Percentiles rank a stretch among this genome's conserved stretches.
Conservation (phyloP, 2,329 filamentous ascomycete genomes). For the Triangularia verruculosa region DNA sequence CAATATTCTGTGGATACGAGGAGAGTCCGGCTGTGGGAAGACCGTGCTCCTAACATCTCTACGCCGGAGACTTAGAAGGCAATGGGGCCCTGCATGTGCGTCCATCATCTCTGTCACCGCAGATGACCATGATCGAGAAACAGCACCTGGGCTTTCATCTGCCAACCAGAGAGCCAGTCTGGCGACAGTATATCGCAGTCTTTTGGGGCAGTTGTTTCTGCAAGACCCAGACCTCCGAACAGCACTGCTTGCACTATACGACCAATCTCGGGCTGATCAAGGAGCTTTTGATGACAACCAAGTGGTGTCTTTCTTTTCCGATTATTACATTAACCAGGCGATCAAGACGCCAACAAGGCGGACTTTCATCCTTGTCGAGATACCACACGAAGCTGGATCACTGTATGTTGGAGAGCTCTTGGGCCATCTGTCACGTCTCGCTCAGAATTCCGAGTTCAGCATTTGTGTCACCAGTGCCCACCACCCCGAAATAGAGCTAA, state of each 20-base stretch:
- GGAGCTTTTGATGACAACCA: slow-evolving; percentile 29
- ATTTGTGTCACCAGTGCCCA: slow-evolving; percentile 32
- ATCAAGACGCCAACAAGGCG: slow-evolving; percentile 29
- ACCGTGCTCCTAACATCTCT: slow-evolving; percentile 32
- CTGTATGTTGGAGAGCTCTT: slow-evolving; percentile 31
- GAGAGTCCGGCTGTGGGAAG: slow-evolving; percentile 33
- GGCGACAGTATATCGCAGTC: slow-evolving; percentile 30
- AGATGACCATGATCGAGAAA: slow-evolving; percentile 25
- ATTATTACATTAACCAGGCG: slow-evolving; percentile 31
- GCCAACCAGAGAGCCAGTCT: slow-evolving; percentile 22
- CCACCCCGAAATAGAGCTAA: slow-evolving; percentile 25
- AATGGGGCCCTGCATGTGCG: slow-evolving; percentile 30
- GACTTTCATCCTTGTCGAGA: slow-evolving; percentile 35
- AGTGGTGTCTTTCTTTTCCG: slow-evolving; percentile 33
- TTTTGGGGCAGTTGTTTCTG: slow-evolving; percentile 32
- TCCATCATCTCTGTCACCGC: slow-evolving; percentile 29
- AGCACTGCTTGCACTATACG: slow-evolving; percentile 25
- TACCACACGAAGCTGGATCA: slow-evolving; percentile 28
- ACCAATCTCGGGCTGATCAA: slow-evolving; percentile 11
- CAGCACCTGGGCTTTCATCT: slow-evolving; percentile 18
- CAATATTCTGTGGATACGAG: slow-evolving; percentile 34
- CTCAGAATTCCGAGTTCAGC: slow-evolving; percentile 34
- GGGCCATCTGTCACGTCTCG: slow-evolving; percentile 30
- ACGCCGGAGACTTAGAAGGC: slow-evolving; percentile 26
- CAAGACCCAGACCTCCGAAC: slow-evolving; percentile 32